Percentiles rank a stretch among this genome's conserved stretches.
Conservation (phyloP, 495 filamentous ascomycete genomes). For the Pyrenula aspistea region DNA sequence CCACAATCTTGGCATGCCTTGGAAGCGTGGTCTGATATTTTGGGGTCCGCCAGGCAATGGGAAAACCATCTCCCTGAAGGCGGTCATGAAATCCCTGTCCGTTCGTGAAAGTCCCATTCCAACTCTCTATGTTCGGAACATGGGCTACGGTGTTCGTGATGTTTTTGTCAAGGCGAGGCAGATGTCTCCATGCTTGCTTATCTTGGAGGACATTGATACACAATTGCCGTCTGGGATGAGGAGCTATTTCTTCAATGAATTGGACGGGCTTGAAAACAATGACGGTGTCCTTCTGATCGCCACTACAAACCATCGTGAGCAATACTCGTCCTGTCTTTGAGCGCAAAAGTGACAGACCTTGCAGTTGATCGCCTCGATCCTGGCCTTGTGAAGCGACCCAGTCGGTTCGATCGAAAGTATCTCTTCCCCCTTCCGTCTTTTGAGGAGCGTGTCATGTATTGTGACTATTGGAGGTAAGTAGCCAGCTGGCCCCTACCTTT, state of each 20-base stretch:
- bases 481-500: not conserved
- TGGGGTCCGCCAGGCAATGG: constrained; percentile 41
- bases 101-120: constrained; percentile 24
- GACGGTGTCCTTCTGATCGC: constrained; percentile 56
- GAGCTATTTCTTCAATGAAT: constrained; percentile 59
- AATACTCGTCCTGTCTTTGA: too few relatives aligned
- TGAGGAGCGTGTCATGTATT: constrained; percentile 42
- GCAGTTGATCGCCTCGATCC: constrained; percentile 42
- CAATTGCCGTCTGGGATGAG: constrained; percentile 39
- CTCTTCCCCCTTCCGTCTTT: constrained; percentile 41
- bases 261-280: constrained; percentile 56
- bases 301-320: constrained; percentile 40
- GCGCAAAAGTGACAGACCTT: too few relatives aligned
- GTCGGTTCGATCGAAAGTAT: constrained; percentile 55
- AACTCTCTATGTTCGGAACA: constrained; percentile 42
- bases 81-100: constrained; percentile 47
- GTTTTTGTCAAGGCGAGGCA: constrained; percentile 39
- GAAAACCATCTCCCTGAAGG: constrained; percentile 62
- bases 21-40: constrained; percentile 21
- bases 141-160: constrained; percentile 27
- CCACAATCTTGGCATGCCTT: constrained; percentile 28
- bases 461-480: constrained; percentile 26
- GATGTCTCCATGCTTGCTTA: constrained; percentile 28
- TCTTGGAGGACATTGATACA: constrained; percentile 59
- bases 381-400: constrained; percentile 51